These are phyloP conservation scores for Neurospora sp. DNA, from an alignment of 495 filamentous ascomycete species.

Conservation along the genomic window DNA sequence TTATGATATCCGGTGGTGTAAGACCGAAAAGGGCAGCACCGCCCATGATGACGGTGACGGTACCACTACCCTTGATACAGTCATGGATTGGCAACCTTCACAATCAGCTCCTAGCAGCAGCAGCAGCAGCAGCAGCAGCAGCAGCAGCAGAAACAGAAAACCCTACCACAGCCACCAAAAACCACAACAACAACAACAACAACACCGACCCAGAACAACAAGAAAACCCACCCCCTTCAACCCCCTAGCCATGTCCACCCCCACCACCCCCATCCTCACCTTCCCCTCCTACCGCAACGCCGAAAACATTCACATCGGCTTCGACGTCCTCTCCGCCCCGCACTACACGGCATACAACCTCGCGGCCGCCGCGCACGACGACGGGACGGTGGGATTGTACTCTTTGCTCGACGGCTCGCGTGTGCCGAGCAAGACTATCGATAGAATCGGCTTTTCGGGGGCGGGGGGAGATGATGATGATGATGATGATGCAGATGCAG, in stretches of 20 bases:
- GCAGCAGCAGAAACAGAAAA: not conserved
- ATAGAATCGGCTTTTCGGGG: not conserved
- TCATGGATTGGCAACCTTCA: not conserved
- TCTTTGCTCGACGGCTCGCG: constrained; percentile 25
- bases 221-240: not conserved
- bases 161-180: no score
- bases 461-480: no score
- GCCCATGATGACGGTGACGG: not conserved
- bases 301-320: constrained; percentile 23
- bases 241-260: not conserved
- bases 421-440: constrained; percentile 12
- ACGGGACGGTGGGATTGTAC: constrained; percentile 29
- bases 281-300: constrained; percentile 30
- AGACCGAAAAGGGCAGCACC: not conserved
- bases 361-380: constrained; percentile 34
- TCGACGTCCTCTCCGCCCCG: constrained; percentile 21
- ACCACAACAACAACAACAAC: no score
- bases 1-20: constrained; percentile 26
- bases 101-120: no score
- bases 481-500: constrained; percentile 6
- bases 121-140: no score
- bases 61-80: not conserved
- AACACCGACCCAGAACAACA: no score
- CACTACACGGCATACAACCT: constrained; percentile 13
- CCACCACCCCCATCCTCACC: constrained; percentile 19